These are phyloP conservation scores for Cardiospermum halicacabum DNA, from an alignment of 345 rosid species.

Conservation along the genomic window DNA sequence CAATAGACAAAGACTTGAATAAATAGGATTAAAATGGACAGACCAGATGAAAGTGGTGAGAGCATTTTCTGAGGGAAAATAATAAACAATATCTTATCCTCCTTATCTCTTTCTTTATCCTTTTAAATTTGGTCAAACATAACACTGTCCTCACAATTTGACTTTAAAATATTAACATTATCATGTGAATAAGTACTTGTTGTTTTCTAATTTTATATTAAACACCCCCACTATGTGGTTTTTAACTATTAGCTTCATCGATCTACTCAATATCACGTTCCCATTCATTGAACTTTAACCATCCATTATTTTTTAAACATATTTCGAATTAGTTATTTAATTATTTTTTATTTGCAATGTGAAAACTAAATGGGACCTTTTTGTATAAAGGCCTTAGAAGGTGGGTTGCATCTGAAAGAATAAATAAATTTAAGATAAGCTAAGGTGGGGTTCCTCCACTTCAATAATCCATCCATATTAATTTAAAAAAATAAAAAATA, in stretches of 20 bases:
- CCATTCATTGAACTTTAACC: not conserved
- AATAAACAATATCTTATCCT: conserved; percentile 15
- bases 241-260: not conserved
- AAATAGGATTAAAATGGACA: not conserved
- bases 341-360: not conserved
- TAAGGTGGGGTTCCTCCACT: conserved; percentile 30
- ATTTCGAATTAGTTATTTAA: not conserved
- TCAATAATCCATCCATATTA: not conserved
- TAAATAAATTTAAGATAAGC: conserved; percentile 46
- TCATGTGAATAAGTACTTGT: conserved; percentile 10
- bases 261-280: not conserved
- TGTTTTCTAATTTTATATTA: not conserved
- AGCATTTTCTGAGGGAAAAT: conserved; percentile 21
- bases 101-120: conserved; percentile 2
- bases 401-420: conserved; percentile 33
- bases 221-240: too few species aligned
- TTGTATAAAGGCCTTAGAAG: conserved; percentile 24
- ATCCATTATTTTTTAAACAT: not conserved
- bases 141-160: conserved; percentile 13
- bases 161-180: not conserved
- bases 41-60: conserved; percentile 22
- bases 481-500: too few species aligned
- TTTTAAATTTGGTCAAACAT: conserved; percentile 20
- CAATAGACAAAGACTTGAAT: too few species aligned
- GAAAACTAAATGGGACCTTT: not conserved